Evolutionary conservation across 2,329 filamentous ascomycete species (phyloP).

Genomic region (Talaromyces sp.): DNA sequence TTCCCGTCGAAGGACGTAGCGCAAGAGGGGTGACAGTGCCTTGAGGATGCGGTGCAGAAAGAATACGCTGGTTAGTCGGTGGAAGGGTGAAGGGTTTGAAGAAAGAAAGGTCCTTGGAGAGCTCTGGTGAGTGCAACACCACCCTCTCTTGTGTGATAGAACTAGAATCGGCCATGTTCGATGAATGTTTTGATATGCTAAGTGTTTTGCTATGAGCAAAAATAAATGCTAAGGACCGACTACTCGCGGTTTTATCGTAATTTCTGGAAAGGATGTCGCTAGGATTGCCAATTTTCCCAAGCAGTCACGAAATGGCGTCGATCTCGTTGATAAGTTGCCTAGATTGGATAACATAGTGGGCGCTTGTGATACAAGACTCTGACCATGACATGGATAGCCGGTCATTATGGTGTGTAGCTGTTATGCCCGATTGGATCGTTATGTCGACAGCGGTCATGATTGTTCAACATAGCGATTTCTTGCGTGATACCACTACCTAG

Average conservation of each 20-base stretch:
- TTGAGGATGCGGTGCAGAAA: constrained; percentile 37
- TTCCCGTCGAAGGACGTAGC: constrained; percentile 29
- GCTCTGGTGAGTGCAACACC: neutral
- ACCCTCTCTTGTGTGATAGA: neutral
- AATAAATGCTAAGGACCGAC: no score
- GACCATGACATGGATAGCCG: neutral
- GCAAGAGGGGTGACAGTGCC: constrained; percentile 39
- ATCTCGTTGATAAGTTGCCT: neutral
- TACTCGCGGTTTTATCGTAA: neutral
- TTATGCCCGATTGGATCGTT: neutral
- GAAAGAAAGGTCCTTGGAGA: neutral
- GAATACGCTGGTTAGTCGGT: constrained; percentile 37
- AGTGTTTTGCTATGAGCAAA: no score
- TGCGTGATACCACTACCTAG: no score
- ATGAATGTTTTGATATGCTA: no score
- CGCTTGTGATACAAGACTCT: neutral
- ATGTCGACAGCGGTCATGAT: no score
- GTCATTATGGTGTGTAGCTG: neutral
- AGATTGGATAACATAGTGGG: neutral
- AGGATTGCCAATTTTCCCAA: neutral
- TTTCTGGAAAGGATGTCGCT: neutral
- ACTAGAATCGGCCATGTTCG: no score
- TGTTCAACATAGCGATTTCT: neutral
- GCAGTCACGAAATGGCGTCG: neutral
- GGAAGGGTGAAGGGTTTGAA: constrained; percentile 41